These are phyloP conservation scores for Aspergillus sp. DNA, from an alignment of 2,329 filamentous ascomycete species.

Conservation along the genomic window DNA sequence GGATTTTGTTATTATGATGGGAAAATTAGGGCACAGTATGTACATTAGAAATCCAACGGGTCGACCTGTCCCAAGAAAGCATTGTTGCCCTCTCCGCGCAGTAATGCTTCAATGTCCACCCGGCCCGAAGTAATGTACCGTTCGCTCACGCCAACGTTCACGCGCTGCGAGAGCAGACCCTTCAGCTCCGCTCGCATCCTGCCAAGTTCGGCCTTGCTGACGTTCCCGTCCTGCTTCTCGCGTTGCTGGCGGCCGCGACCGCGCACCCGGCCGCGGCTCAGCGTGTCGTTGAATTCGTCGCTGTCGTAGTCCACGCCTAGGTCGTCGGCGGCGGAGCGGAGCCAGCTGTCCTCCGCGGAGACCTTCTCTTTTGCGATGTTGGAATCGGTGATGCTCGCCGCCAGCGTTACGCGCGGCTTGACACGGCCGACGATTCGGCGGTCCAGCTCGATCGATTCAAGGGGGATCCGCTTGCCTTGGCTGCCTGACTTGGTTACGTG, in stretches of 20 bases:
- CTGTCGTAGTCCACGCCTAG: constrained; percentile 89
- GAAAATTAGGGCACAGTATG: too few relatives aligned
- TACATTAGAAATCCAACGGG: constrained; percentile 28
- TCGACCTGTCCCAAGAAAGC: constrained; percentile 55
- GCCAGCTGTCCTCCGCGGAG: constrained; percentile 72
- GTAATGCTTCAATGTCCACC: constrained; percentile 64
- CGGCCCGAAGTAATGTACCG: constrained; percentile 69
- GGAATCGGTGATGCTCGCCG: constrained; percentile 81
- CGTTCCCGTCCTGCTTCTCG: constrained; percentile 56
- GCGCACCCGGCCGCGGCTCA: constrained; percentile 42
- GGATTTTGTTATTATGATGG: too few relatives aligned
- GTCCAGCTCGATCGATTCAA: constrained; percentile 67
- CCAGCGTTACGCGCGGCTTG: constrained; percentile 64
- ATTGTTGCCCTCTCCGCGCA: constrained; percentile 54
- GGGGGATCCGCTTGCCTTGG: constrained; percentile 57
- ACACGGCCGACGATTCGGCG: constrained; percentile 66
- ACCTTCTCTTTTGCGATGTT: constrained; percentile 79
- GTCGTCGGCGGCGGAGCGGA: constrained; percentile 77
- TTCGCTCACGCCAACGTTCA: constrained; percentile 84
- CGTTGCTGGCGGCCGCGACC: constrained; percentile 68
- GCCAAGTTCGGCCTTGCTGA: constrained; percentile 66
- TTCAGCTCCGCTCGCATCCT: constrained; percentile 63
- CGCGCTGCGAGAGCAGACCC: constrained; percentile 58
- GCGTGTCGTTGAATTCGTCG: constrained; percentile 66
- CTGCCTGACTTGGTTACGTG: constrained; percentile 52